Evolutionary conservation across 1,284 basidiomycete genomes (phyloP), one percentile per base, ranked within the genome.

Genomic region (Marasmius fiardii): DNA sequence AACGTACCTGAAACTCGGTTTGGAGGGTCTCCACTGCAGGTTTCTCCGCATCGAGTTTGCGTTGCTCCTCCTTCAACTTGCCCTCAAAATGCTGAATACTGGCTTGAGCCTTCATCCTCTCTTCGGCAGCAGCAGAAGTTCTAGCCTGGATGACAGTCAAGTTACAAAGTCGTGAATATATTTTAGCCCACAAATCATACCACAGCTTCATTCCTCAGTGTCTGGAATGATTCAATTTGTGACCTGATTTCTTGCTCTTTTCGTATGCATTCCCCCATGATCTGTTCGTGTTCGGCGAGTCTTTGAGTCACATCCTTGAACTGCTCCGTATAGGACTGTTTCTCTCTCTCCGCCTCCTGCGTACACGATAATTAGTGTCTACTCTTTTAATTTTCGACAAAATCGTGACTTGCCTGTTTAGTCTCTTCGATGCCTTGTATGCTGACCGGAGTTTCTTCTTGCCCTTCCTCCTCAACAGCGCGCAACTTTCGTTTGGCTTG

Each of bases 371-470:
- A 51, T 8, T 41, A 28, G 50, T 50, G 43, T 24, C 20, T 51
- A 34, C 51, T 28, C 39, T 35, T 12, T 20, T 12, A 8, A 23
- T 14, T 26, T n/a, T 21, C 21, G 21, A 43, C 45, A 53, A 18
- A 49, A 23, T 20, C 52, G 34, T 47, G 0, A 66, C 71, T 16
- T 54, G 82, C 84, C 56, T 73, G 67, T 64, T 78, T 82, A 41
- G 81, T 76, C 53, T 75, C 78, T 59, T 90, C 79, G 21, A 94
- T 74, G 4, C 80, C 83, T 21, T 82, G 78, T 16, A 94, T 78
- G 63, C 84, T 85, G 14, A 81, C 82, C 1, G 93, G 90, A 63
- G 89, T 74, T 31, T 88, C 87, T 48, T 92, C 86, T 55, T 88
- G 86, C 20, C 83, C 78, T 61, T 90, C 86, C 23, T 83, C 63